Evolutionary conservation across 2,329 filamentous ascomycete species (phyloP).

Genomic region (Rhynchosporium agropyri): DNA sequence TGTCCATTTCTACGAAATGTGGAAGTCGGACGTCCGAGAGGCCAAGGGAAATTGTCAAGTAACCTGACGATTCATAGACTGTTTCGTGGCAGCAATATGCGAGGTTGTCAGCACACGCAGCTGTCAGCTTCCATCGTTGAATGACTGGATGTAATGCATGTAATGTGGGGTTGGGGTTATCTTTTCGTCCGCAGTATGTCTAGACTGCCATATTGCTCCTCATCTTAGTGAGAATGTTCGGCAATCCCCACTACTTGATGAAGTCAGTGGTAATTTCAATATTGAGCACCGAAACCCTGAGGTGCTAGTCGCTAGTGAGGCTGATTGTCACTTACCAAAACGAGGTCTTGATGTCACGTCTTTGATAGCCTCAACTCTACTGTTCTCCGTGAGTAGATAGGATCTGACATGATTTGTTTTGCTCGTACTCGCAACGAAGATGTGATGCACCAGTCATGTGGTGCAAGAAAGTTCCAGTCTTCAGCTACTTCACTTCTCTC

Average conservation of each 20-base stretch:
- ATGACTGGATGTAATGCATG: background rate
- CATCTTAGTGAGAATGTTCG: conserved; percentile 1
- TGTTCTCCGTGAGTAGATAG: too few species aligned
- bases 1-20: background rate
- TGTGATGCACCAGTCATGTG: too few species aligned
- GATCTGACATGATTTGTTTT: too few species aligned
- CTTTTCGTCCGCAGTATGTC: conserved; percentile 3
- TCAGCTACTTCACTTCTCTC: background rate
- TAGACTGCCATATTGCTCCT: background rate
- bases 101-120: conserved; percentile 5
- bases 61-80: background rate
- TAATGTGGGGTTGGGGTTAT: background rate
- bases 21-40: conserved; percentile 12
- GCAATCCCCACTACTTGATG: conserved; percentile 5
- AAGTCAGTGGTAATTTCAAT: background rate
- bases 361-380: too few species aligned
- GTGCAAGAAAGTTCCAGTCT: too few species aligned
- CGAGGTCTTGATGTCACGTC: too few species aligned
- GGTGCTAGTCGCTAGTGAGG: too few species aligned
- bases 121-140: background rate
- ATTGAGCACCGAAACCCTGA: too few species aligned
- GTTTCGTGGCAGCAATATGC: background rate
- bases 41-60: conserved; percentile 1
- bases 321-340: too few species aligned
- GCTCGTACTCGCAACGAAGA: too few species aligned